phyloP scores from a whole-genome alignment of 2,329 filamentous ascomycete species.

The Sarocladium kiliense region DNA sequence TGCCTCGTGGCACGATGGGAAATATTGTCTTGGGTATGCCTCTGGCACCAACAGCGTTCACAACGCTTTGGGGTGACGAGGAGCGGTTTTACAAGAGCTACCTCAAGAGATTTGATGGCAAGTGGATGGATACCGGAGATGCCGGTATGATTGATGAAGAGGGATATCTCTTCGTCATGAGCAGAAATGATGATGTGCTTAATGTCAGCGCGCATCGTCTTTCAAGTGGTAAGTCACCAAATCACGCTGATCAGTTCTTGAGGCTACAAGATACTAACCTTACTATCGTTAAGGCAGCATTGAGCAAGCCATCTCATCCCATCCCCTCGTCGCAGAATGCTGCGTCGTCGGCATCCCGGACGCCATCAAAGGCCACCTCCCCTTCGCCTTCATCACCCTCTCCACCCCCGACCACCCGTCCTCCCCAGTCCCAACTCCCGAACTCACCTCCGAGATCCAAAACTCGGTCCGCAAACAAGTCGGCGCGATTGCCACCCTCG shows the following conservation, averaged over 20 bases:
- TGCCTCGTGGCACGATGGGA: constrained; percentile 72
- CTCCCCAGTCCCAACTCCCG: constrained; percentile 42
- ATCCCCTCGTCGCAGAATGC: constrained; percentile 71
- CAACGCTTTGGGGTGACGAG: constrained; percentile 80
- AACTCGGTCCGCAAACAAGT: constrained; percentile 71
- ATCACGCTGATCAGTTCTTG: constrained; percentile 3
- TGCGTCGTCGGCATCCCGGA: constrained; percentile 86
- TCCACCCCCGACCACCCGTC: constrained; percentile 40
- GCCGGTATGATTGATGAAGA: constrained; percentile 79
- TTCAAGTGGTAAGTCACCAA: constrained; percentile 62
- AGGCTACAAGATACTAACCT: not conserved
- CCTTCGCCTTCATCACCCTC: constrained; percentile 77
- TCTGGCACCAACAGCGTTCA: constrained; percentile 79
- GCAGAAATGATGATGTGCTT: constrained; percentile 75
- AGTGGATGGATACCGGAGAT: constrained; percentile 89
- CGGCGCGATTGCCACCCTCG: constrained; percentile 78
- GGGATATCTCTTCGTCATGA: constrained; percentile 61
- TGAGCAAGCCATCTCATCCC: constrained; percentile 83
- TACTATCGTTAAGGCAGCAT: constrained; percentile 68
- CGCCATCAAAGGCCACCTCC: constrained; percentile 79
- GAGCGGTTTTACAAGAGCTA: constrained; percentile 84
- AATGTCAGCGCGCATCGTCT: constrained; percentile 94
- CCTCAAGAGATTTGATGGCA: constrained; percentile 71
- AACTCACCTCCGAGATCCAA: constrained; percentile 60
- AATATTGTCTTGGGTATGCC: constrained; percentile 86